Conservation (phyloP, 2,329 filamentous ascomycete species). For the Pleomassaria siparia region DNA sequence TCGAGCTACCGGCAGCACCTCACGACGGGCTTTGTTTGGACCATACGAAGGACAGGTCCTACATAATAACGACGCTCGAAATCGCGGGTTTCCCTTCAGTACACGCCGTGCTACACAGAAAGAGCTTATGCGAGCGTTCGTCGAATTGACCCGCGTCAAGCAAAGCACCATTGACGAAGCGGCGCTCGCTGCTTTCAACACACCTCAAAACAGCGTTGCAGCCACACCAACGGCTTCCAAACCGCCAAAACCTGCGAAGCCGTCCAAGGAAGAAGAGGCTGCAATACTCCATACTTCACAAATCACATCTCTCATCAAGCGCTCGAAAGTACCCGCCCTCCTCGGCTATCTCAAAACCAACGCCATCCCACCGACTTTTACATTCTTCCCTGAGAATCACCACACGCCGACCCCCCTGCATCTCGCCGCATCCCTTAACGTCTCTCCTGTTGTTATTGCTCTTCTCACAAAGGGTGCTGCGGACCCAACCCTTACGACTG, state of each 20-base stretch:
- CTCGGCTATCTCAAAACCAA: conserved; percentile 83
- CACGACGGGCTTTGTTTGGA: conserved; percentile 83
- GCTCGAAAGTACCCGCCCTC: conserved; percentile 85
- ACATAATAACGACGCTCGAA: conserved; percentile 72
- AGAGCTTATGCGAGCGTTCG: conserved; percentile 91
- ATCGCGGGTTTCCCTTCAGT: conserved; percentile 89
- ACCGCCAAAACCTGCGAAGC: conserved; percentile 56
- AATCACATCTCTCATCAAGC: conserved; percentile 81
- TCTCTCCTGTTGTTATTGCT: conserved; percentile 73
- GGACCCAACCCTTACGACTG: conserved; percentile 64
- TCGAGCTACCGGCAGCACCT: conserved; percentile 83
- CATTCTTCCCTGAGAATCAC: conserved; percentile 71
- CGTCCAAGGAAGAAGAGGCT: conserved; percentile 83
- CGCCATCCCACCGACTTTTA: conserved; percentile 68
- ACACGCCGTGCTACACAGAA: conserved; percentile 89
- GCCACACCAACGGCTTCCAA: conserved; percentile 29
- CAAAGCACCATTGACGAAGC: conserved; percentile 74
- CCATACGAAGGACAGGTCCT: conserved; percentile 89
- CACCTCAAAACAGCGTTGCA: conserved; percentile 46
- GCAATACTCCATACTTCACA: conserved; percentile 84
- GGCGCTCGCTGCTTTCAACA: conserved; percentile 54
- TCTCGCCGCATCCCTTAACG: conserved; percentile 79
- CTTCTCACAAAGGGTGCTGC: conserved; percentile 74
- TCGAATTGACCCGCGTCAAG: conserved; percentile 90
- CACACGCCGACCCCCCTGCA: conserved; percentile 85